These are phyloP conservation scores for Venturia oleaginea DNA, from an alignment of 2,329 filamentous ascomycete genomes.

Conservation along the genomic window DNA sequence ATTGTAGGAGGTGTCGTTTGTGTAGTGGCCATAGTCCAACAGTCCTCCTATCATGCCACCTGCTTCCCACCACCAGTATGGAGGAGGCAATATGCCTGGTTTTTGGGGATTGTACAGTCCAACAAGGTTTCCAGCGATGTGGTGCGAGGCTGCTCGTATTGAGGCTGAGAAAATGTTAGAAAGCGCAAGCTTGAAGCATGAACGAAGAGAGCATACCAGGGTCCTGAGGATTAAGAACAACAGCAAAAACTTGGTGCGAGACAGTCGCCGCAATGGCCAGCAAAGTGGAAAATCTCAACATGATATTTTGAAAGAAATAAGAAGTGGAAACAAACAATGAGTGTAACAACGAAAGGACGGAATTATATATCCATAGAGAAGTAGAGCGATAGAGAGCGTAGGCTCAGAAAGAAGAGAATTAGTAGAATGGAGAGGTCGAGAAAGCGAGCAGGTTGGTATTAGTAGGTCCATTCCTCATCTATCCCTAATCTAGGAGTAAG, in stretches of 20 bases:
- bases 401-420: background rate
- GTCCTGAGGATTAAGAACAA: constrained; percentile 7
- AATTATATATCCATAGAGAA: background rate
- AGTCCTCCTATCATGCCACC: constrained; percentile 32
- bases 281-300: constrained; percentile 7
- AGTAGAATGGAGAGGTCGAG: background rate
- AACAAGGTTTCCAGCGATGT: constrained; percentile 4
- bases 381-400: background rate
- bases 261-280: constrained; percentile 1
- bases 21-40: constrained; percentile 36
- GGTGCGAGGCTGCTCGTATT: constrained; percentile 6
- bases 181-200: background rate
- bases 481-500: background rate
- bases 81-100: constrained; percentile 23
- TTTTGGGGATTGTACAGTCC: constrained; percentile 8
- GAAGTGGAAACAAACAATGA: background rate
- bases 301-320: background rate
- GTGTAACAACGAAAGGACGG: background rate
- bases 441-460: background rate
- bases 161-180: background rate
- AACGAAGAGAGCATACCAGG: background rate
- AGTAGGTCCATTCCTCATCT: background rate
- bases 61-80: constrained; percentile 37
- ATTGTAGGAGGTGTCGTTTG: constrained; percentile 33
- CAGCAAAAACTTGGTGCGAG: background rate